Percentiles rank a stretch among this genome's conserved stretches.
Evolutionary conservation across 805 yeast species (phyloP).

Genomic region (Wickerhamomyces bisporus): DNA sequence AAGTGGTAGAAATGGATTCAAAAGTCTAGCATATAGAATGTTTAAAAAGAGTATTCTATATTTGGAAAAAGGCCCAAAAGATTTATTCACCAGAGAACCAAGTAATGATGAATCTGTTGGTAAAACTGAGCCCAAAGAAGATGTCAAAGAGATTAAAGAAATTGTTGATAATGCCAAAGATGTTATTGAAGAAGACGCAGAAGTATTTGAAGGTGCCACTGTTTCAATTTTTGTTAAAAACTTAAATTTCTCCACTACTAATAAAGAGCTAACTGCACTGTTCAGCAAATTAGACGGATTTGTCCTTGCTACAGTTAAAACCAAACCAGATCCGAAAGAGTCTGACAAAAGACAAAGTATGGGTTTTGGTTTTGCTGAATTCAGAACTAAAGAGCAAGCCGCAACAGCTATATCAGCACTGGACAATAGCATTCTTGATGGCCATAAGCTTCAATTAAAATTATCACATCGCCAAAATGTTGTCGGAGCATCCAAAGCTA

Average conservation of each 20-base stretch:
- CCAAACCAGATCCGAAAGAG: slow-evolving; percentile 81
- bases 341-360: slow-evolving; percentile 68
- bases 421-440: slow-evolving; percentile 78
- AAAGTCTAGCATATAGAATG: slow-evolving; percentile 81
- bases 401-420: slow-evolving; percentile 63
- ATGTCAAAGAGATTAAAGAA: slow-evolving; percentile 16
- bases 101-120: slow-evolving; percentile 17
- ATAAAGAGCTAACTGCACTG: slow-evolving; percentile 45
- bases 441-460: slow-evolving; percentile 86
- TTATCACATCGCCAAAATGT: slow-evolving; percentile 72
- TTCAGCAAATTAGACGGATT: slow-evolving; percentile 78
- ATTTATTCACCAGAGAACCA: slow-evolving; percentile 63
- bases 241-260: slow-evolving; percentile 77
- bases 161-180: slow-evolving; percentile 24
- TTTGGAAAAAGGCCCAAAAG: slow-evolving; percentile 90
- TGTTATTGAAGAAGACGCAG: slow-evolving; percentile 31
- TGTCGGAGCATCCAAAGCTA: slow-evolving; percentile 22
- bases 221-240: slow-evolving; percentile 90
- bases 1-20: slow-evolving; percentile 83
- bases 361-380: slow-evolving; percentile 98
- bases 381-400: slow-evolving; percentile 73
- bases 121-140: slow-evolving; percentile 27
- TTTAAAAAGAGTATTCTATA: slow-evolving; percentile 84
- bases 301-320: slow-evolving; percentile 74
- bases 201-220: slow-evolving; percentile 60